Base-by-base conservation (phyloP, 345 rosid genomes). In the Bruguiera gymnorhiza region DNA sequence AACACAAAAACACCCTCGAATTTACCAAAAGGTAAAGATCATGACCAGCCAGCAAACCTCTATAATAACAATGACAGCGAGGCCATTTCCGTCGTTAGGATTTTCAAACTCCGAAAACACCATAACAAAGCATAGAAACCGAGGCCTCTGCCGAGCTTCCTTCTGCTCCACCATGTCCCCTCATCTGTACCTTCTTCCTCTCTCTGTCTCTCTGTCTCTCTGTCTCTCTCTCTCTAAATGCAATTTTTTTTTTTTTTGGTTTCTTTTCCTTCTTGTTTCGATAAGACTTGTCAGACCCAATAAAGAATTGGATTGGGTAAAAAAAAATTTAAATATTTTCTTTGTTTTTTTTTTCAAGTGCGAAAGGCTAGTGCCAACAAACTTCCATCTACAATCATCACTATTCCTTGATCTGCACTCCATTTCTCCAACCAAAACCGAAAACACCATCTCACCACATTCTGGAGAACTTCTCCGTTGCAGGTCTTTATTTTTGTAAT, bases 321-420 rank as follows among this genome's bases (percentile, higher is more conserved):
- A 26, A 68, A 57, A 61, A 21, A 50, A n/a, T 16, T 10, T 26
- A 23, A 26, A 13, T 60, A 3, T 57, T 34, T 59, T 52, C 48
- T 37, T 9, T 56, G 60, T 1, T 56, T 60, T 15, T 60, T 15
- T 13, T 29, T 13, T 39, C 61, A 50, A 75, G 70, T 67, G 64
- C 62, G 72, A 82, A 76, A 85, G 63, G 76, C 71, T 78, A 76
- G 62, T 68, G 11, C 70, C 83, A 89, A 81, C 96, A 81, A 80
- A 84, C 79, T 70, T 69, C 7, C 24, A 46, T 78, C 84, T 55
- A 21, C 79, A 59, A 74, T 81, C 85, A 74, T 80, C 85, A 48
- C 77, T 76, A 27, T 83, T 13, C 72, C 95, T 87, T 93, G 30
- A 46, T 88, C 75, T 80, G 83, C 53, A 87, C 84, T 88, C 74